Evolutionary conservation across 1,139 yeast genomes (phyloP).

Genomic region (Nematodospora anomalae): DNA sequence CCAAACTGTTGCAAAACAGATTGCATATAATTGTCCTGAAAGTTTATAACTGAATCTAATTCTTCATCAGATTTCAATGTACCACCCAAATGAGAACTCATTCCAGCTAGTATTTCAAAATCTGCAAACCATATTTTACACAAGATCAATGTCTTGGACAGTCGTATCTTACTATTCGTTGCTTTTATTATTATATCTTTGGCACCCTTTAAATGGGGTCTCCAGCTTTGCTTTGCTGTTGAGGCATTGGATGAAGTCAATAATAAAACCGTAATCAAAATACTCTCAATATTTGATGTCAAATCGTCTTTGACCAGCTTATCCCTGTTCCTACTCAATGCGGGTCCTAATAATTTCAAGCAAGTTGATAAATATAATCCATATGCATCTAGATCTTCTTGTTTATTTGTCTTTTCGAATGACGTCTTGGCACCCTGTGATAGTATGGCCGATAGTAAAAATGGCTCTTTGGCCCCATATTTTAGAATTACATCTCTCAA

Average conservation of each 20-base stretch:
- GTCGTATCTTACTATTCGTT: slow-evolving; percentile 21
- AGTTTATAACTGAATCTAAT: slow-evolving; percentile 45
- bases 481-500: slow-evolving; percentile 57
- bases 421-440: slow-evolving; percentile 65
- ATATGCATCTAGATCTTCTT: slow-evolving; percentile 47
- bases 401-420: slow-evolving; percentile 28
- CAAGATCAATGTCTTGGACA: slow-evolving; percentile 45
- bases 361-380: slow-evolving; percentile 59
- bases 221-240: slow-evolving; percentile 60
- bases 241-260: slow-evolving; percentile 66
- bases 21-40: slow-evolving; percentile 43
- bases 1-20: slow-evolving; percentile 31
- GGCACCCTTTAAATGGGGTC: slow-evolving; percentile 69
- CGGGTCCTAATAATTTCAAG: slow-evolving; percentile 48
- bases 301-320: slow-evolving; percentile 27
- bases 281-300: slow-evolving; percentile 56
- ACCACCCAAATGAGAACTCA: slow-evolving; percentile 61
- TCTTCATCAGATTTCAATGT: slow-evolving; percentile 51
- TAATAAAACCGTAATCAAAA: slow-evolving; percentile 58
- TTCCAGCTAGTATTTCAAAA: slow-evolving; percentile 62
- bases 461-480: slow-evolving; percentile 56
- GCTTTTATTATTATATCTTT: slow-evolving; percentile 58
- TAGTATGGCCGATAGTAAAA: slow-evolving; percentile 58
- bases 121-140: slow-evolving; percentile 66
- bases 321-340: slow-evolving; percentile 21